Conservation (phyloP, 2,329 filamentous ascomycete genomes). For the Fusarium devonianum region DNA sequence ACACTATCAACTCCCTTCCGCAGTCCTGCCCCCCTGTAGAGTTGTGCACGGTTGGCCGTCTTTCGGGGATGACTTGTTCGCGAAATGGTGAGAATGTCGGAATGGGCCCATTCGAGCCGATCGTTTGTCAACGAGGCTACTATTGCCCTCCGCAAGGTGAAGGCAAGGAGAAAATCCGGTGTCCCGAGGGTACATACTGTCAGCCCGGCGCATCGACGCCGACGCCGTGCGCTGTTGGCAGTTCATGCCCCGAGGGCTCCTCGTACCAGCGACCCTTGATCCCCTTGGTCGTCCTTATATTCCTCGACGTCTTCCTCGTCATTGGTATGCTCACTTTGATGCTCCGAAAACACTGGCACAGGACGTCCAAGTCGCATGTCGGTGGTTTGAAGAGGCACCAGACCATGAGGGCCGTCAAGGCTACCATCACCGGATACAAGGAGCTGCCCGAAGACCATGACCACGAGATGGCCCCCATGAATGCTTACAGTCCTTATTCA, state of each 20-base stretch:
- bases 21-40: constrained; percentile 53
- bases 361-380: constrained; percentile 20
- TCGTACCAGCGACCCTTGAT: constrained; percentile 52
- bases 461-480: constrained; percentile 48
- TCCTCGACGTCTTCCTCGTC: constrained; percentile 53
- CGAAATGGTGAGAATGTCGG: constrained; percentile 47
- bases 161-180: constrained; percentile 51
- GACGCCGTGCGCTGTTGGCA: constrained; percentile 55
- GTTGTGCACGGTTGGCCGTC: constrained; percentile 47
- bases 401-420: constrained; percentile 42
- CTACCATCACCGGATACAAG: constrained; percentile 46
- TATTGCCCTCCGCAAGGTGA: constrained; percentile 53
- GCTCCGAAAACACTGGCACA: constrained; percentile 28
- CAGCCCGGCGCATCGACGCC: constrained; percentile 57
- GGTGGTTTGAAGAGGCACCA: constrained; percentile 29
- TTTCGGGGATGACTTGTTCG: constrained; percentile 46
- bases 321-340: constrained; percentile 39
- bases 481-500: constrained; percentile 35
- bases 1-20: constrained; percentile 55
- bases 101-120: constrained; percentile 59
- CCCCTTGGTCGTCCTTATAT: constrained; percentile 52
- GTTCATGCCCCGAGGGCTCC: constrained; percentile 55
- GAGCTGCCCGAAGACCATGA: constrained; percentile 45
- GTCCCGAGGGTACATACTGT: constrained; percentile 59
- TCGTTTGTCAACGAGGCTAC: constrained; percentile 56